Evolutionary conservation across 345 rosid genomes (phyloP), one percentile per base, ranked within the genome.

Genomic region (Salix dunnii): DNA sequence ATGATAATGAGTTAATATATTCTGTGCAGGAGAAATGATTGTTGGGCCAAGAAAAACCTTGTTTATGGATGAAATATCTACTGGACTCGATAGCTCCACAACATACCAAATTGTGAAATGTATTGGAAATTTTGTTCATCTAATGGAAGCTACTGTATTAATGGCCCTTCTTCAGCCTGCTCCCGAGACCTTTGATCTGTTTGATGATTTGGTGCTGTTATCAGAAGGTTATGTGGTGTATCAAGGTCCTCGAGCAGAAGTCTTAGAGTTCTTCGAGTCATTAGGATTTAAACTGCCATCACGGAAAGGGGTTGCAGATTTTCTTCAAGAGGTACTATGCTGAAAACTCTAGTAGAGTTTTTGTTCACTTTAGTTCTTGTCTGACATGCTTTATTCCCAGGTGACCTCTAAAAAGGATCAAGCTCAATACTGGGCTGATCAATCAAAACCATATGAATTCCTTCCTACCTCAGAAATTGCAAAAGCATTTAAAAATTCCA

Each of bases 91-190:
- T 79, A 95, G 97, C 86, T 91, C 99, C 17, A 95, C 99, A 21
- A 95, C 99, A 4, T 95, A 28, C 70, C 97, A 91, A 84, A 92
- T 91, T 51, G 97, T 95, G 43, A 95, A 90, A 76, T 92, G 99
- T 81, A 67, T 88, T 6, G 76, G 88, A 78, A 91, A 95, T 78
- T 95, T 95, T 65, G 99, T 92, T 68, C 99, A 91, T 82, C 83
- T 84, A 21, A 92, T 95, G 99, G 93, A 92, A 18, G 97, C 85
- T 85, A 95, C 99, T 38, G 91, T 91, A 30, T 87, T 95, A 33
- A 92, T 95, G 92, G 92, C 96, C 79, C 94, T 94, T 85, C 93
- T 94, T 80, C 99, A 94, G 86, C 97, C 99, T 70, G 92, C 97
- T 36, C 99, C 99, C 4, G 99, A 92, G 87, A 95, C 99, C 62